A percentile compares a stretch with the other conserved stretches of the same genome.
These are phyloP conservation scores for Medicago ruthenica DNA, from an alignment of 306 rosid species.

Conservation along the genomic window DNA sequence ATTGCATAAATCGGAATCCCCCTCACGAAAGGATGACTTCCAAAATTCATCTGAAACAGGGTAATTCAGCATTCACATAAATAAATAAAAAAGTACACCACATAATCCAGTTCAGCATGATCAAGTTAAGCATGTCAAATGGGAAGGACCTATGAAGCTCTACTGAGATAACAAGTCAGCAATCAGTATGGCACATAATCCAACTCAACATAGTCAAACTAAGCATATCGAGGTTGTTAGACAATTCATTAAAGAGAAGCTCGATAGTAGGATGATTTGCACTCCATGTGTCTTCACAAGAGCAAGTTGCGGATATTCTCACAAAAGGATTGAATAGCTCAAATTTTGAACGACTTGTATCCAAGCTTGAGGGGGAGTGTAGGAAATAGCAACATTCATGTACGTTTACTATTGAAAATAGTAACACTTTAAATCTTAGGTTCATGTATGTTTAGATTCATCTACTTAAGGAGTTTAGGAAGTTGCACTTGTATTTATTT, in stretches of 20 bases:
- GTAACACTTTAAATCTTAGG: no score
- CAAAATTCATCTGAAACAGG: constrained; percentile 72
- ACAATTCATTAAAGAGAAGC: not conserved
- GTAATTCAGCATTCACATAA: constrained; percentile 40
- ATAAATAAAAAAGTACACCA: constrained; percentile 10
- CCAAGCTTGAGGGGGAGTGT: no score
- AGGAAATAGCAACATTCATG: no score
- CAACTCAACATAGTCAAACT: not conserved
- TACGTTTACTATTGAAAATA: no score
- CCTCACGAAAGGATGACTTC: constrained; percentile 87
- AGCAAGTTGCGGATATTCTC: no score
- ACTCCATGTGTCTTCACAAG: no score
- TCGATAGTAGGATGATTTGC: not conserved
- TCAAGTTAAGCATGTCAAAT: no score
- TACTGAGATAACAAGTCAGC: not conserved
- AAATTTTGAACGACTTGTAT: no score
- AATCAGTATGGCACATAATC: not conserved
- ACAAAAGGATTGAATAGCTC: no score
- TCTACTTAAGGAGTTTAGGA: no score
- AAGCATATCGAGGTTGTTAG: not conserved
- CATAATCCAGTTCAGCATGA: not conserved
- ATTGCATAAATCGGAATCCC: constrained; percentile 89
- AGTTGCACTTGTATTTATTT: no score
- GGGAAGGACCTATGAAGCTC: not conserved
- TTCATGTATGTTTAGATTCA: no score